phyloP scores from a whole-genome alignment of 805 yeast genomes.

The Vanderwaltozyma yarrowii region DNA sequence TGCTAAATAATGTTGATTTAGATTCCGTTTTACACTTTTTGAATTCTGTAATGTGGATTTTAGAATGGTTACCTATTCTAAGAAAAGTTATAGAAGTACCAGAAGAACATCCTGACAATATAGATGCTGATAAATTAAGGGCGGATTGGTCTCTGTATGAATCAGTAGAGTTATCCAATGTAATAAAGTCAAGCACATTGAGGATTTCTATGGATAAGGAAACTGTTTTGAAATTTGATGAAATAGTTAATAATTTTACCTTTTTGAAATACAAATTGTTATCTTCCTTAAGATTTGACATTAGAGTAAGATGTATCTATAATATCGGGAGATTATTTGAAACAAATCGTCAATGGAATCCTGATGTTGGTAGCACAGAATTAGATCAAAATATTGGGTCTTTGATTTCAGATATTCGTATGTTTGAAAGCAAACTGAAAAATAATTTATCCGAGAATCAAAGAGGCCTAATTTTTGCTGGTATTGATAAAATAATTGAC shows the following conservation, averaged over 20 bases:
- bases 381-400: conserved; percentile 20
- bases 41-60: conserved; percentile 45
- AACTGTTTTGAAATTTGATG: conserved; percentile 12
- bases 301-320: conserved; percentile 21
- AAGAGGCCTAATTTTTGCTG: conserved; percentile 16
- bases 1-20: conserved; percentile 44
- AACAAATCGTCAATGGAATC: conserved; percentile 20
- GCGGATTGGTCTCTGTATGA: conserved; percentile 34
- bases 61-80: conserved; percentile 49
- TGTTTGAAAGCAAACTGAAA: conserved; percentile 20
- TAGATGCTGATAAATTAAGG: conserved; percentile 27
- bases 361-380: conserved; percentile 24
- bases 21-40: conserved; percentile 43
- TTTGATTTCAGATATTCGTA: conserved; percentile 19
- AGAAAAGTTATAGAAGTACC: conserved; percentile 30
- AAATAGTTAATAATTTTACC: conserved; percentile 11
- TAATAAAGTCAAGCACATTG: conserved; percentile 9
- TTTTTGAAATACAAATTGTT: conserved; percentile 12
- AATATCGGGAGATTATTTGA: conserved; percentile 21
- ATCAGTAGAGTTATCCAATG: conserved; percentile 15
- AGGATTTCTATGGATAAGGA: conserved; percentile 16
- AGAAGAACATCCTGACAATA: background rate
- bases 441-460: conserved; percentile 13
- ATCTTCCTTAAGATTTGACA: conserved; percentile 22
- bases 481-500: conserved; percentile 18